A percentile compares a stretch with the other conserved stretches of the same genome.
Evolutionary conservation across 2,329 filamentous ascomycete genomes (phyloP).

Genomic region (Dactylella cylindrospora): DNA sequence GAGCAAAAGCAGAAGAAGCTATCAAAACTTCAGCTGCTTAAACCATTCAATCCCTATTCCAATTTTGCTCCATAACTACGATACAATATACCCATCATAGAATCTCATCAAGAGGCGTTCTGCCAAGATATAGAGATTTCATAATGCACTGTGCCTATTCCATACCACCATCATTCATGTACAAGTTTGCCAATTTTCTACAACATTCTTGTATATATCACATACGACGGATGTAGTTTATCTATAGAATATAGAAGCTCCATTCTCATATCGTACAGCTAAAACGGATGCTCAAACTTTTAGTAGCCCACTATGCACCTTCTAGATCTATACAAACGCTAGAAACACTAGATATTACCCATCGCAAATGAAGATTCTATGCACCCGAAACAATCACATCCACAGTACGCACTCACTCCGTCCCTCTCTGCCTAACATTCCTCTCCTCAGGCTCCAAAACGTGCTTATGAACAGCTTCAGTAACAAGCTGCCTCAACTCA

Average conservation of each 20-base stretch:
- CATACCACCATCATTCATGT: constrained; percentile 4
- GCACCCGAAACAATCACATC: too few relatives aligned
- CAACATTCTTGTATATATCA: constrained; percentile 24
- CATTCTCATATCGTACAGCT: too few relatives aligned
- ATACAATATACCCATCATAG: constrained; percentile 20
- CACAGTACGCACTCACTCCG: constrained; percentile 46
- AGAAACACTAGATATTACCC: too few relatives aligned
- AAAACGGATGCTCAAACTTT: too few relatives aligned
- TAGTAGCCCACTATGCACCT: too few relatives aligned
- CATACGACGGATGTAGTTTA: too few relatives aligned
- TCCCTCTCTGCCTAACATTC: constrained; percentile 65
- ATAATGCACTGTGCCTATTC: constrained; percentile 27
- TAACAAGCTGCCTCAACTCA: constrained; percentile 74
- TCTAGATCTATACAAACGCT: too few relatives aligned
- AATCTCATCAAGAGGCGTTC: too few relatives aligned
- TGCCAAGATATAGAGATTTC: too few relatives aligned
- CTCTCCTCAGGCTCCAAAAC: constrained; percentile 61
- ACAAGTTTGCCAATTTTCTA: constrained; percentile 6
- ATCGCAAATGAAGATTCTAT: too few relatives aligned
- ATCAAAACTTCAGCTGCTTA: constrained; percentile 5
- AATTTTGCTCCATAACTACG: constrained; percentile 1
- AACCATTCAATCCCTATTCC: neutral
- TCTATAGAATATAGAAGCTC: too few relatives aligned
- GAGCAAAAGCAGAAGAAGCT: constrained; percentile 49
- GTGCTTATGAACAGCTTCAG: constrained; percentile 73